Conservation (phyloP, 2,329 filamentous ascomycete species). For the Exophiala calicioides region DNA sequence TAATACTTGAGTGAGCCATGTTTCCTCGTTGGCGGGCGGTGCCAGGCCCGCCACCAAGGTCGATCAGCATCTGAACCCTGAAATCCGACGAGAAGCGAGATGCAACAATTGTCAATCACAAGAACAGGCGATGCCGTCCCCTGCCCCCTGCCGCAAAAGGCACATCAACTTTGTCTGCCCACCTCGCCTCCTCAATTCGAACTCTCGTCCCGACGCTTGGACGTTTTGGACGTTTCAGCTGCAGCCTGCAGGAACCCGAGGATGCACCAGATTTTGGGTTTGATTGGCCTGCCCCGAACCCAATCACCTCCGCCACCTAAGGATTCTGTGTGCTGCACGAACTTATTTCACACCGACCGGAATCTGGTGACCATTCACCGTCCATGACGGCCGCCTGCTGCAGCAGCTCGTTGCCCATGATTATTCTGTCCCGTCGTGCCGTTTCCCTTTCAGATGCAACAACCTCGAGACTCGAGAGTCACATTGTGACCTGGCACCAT, state of each 20-base stretch:
- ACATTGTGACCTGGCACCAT: slow-evolving; percentile 7
- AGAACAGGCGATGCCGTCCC: no score
- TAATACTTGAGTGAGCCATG: no score
- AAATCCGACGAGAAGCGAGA: slow-evolving; percentile 15
- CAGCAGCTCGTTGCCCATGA: not conserved
- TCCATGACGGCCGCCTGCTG: not conserved
- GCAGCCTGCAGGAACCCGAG: slow-evolving; percentile 25
- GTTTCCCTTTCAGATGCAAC: not conserved
- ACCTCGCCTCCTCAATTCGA: slow-evolving; percentile 1
- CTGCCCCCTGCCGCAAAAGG: slow-evolving; percentile 14
- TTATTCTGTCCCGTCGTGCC: no score
- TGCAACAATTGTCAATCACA: no score
- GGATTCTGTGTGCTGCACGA: slow-evolving; percentile 5
- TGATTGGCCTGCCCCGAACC: slow-evolving; percentile 17
- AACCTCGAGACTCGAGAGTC: no score
- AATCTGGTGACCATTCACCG: slow-evolving; percentile 9
- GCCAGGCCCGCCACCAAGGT: not conserved
- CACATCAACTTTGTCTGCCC: not conserved
- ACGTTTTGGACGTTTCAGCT: slow-evolving; percentile 21
- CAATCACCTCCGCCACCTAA: slow-evolving; percentile 10
- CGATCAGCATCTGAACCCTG: slow-evolving; percentile 21
- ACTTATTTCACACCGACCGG: slow-evolving; percentile 18
- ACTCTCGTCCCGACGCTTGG: no score
- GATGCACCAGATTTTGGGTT: slow-evolving; percentile 14
- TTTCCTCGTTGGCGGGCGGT: no score